phyloP scores from a whole-genome alignment of 768 basidiomycete species.

The Lactarius pseudohatsudake region DNA sequence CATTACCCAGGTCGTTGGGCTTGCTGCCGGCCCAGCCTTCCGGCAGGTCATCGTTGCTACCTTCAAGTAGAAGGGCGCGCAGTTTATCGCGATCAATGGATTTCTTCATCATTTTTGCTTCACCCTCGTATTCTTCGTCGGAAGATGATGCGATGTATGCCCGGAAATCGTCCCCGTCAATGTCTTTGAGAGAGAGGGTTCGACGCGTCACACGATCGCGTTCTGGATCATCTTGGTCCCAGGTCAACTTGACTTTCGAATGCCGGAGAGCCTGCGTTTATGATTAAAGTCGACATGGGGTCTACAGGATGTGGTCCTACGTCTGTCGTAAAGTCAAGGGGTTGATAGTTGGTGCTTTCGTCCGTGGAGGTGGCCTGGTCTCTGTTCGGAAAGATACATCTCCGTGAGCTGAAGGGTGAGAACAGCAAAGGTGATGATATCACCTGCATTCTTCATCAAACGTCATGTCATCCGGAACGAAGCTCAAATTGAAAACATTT shows the following conservation, averaged over 20 bases:
- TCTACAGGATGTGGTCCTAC: conserved; percentile 47
- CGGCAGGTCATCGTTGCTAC: conserved; percentile 64
- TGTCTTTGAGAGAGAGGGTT: conserved; percentile 74
- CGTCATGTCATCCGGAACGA: conserved; percentile 84
- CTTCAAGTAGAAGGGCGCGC: conserved; percentile 71
- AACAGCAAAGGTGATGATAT: conserved; percentile 19
- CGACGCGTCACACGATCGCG: conserved; percentile 79
- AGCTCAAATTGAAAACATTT: conserved; percentile 93
- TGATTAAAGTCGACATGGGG: background rate
- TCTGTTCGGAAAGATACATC: conserved; percentile 41
- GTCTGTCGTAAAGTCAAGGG: conserved; percentile 89
- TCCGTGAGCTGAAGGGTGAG: conserved; percentile 7
- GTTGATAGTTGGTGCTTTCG: conserved; percentile 57
- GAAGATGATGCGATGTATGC: conserved; percentile 48
- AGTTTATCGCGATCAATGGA: conserved; percentile 57
- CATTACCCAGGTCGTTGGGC: conserved; percentile 37
- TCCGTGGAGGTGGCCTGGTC: conserved; percentile 77
- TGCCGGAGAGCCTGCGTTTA: conserved; percentile 91
- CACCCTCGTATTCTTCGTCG: conserved; percentile 53
- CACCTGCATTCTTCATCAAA: conserved; percentile 80
- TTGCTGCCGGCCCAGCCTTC: conserved; percentile 76
- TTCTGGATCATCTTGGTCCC: conserved; percentile 97
- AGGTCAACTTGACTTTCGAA: conserved; percentile 96
- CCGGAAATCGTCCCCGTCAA: conserved; percentile 89
- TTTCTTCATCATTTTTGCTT: conserved; percentile 47